phyloP scores from a whole-genome alignment of 345 rosid species.

The Eucalyptus coolabah region DNA sequence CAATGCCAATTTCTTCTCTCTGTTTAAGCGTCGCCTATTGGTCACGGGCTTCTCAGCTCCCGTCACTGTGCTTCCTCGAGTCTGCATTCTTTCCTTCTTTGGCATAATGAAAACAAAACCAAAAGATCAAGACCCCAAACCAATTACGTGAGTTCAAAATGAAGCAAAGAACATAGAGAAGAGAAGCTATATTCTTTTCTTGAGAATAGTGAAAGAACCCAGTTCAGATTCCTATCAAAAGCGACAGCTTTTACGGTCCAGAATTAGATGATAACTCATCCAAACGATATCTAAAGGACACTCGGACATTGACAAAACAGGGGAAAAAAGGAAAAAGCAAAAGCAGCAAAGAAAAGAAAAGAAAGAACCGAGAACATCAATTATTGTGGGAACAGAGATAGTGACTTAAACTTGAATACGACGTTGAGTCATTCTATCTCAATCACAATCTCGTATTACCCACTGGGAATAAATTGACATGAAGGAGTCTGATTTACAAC shows the following conservation, averaged over 20 bases:
- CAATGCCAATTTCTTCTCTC: constrained; percentile 69
- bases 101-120: background rate
- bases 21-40: constrained; percentile 51
- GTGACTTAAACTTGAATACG: background rate
- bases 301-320: background rate
- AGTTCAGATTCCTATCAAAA: constrained; percentile 42
- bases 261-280: background rate
- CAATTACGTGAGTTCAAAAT: background rate
- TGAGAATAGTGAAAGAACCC: constrained; percentile 45
- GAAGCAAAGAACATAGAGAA: background rate
- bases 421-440: background rate
- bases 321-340: background rate
- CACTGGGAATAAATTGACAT: background rate
- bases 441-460: background rate
- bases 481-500: background rate
- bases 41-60: constrained; percentile 28
- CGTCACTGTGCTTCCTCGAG: constrained; percentile 15
- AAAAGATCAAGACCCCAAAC: constrained; percentile 1
- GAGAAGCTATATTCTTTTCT: constrained; percentile 37
- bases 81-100: constrained; percentile 53
- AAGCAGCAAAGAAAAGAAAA: background rate
- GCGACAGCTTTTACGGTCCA: background rate
- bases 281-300: background rate
- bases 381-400: background rate
- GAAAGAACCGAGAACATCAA: background rate